Conservation (phyloP, 495 filamentous ascomycete species). For the Annulohypoxylon maeteangense region DNA sequence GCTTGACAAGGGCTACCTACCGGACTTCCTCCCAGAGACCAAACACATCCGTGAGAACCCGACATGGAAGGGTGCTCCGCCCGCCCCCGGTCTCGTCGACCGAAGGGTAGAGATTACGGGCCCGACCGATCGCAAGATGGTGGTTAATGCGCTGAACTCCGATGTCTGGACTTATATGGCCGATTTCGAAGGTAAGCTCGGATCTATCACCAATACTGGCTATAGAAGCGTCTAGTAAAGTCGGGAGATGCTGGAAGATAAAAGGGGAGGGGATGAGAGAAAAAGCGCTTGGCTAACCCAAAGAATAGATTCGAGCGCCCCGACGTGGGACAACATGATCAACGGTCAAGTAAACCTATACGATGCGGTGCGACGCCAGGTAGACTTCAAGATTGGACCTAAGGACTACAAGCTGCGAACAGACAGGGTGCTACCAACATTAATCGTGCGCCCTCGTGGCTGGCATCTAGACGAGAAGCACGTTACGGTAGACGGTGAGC, state of each 20-base stretch:
- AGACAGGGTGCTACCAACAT: slow-evolving; percentile 79
- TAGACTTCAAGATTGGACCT: slow-evolving; percentile 94
- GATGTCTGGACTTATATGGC: slow-evolving; percentile 99
- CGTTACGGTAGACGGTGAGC: slow-evolving; percentile 93
- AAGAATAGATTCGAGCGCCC: slow-evolving; percentile 85
- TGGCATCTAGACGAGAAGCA: slow-evolving; percentile 99
- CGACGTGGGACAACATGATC: slow-evolving; percentile 99
- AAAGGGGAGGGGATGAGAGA: not conserved
- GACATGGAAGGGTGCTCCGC: slow-evolving; percentile 93
- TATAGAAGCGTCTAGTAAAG: not conserved
- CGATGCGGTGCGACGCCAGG: slow-evolving; percentile 92
- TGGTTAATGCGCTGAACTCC: slow-evolving; percentile 96
- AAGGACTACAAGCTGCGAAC: slow-evolving; percentile 98
- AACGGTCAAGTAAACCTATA: slow-evolving; percentile 98
- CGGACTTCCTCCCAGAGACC: slow-evolving; percentile 96
- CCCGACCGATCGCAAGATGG: slow-evolving; percentile 98
- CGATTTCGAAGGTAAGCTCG: slow-evolving; percentile 86
- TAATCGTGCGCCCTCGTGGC: slow-evolving; percentile 87
- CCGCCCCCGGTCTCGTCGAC: slow-evolving; percentile 93
- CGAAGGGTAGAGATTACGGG: slow-evolving; percentile 98
- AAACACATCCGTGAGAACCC: slow-evolving; percentile 94
- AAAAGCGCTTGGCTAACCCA: slow-evolving; percentile 19
- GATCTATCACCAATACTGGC: not conserved
- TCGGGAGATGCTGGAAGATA: not conserved
- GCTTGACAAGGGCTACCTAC: slow-evolving; percentile 90